phyloP scores from a whole-genome alignment of 768 basidiomycete genomes.

The Mycena venus region DNA sequence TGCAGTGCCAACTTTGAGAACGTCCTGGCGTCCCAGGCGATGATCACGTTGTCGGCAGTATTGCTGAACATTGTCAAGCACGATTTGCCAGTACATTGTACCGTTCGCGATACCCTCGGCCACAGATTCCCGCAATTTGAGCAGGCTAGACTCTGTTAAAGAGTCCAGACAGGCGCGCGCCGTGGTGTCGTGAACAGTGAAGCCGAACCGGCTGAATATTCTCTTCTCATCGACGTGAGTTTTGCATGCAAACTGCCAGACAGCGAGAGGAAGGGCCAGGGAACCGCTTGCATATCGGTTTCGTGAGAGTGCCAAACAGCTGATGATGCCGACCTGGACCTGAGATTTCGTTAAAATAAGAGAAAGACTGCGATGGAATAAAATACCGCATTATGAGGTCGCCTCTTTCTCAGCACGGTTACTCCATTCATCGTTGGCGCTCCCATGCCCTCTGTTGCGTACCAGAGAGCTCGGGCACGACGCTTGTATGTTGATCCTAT shows the following conservation, averaged over 20 bases:
- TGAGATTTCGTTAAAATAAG: conserved; percentile 4
- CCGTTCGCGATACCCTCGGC: conserved; percentile 5
- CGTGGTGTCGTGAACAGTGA: conserved; percentile 35
- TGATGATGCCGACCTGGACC: conserved; percentile 38
- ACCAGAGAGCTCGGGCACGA: conserved; percentile 32
- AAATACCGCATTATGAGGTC: conserved; percentile 38
- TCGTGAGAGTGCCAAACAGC: background rate
- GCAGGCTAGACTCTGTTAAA: conserved; percentile 28
- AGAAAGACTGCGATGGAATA: background rate
- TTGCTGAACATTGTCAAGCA: conserved; percentile 4
- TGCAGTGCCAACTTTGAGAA: conserved; percentile 40
- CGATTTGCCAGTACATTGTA: background rate
- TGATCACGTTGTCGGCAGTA: conserved; percentile 32
- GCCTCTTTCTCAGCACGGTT: conserved; percentile 28
- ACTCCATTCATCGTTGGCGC: conserved; percentile 31
- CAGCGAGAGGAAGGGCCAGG: no score
- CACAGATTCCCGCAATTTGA: conserved; percentile 16
- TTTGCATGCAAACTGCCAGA: no score
- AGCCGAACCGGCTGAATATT: conserved; percentile 36
- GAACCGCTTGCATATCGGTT: no score
- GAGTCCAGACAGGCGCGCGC: conserved; percentile 32
- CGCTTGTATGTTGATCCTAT: conserved; percentile 28
- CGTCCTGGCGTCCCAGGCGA: conserved; percentile 26
- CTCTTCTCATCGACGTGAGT: conserved; percentile 39
- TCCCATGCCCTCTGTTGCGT: conserved; percentile 37